phyloP scores from a whole-genome alignment of 2,329 filamentous ascomycete genomes.

The Cercospora nicotianae region DNA sequence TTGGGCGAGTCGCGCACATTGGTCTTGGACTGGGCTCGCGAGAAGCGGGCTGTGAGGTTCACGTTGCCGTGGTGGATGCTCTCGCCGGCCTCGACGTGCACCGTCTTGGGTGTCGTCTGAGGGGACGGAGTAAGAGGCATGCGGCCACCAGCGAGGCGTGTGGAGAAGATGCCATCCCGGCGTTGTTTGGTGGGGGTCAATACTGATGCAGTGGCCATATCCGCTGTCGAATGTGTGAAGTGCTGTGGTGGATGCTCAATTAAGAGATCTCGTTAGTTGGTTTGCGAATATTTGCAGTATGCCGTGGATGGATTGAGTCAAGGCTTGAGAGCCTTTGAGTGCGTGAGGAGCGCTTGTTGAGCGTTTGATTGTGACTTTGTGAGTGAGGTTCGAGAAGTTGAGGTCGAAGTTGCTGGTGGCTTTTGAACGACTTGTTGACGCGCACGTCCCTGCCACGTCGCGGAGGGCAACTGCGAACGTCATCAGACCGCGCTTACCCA shows the following conservation, averaged over 20 bases:
- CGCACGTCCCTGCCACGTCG: no score
- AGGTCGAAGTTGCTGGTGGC: no score
- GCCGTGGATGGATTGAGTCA: slow-evolving; percentile 30
- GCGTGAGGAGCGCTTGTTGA: slow-evolving; percentile 21
- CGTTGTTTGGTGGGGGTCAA: slow-evolving; percentile 86
- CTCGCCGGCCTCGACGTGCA: slow-evolving; percentile 58
- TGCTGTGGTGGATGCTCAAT: slow-evolving; percentile 37
- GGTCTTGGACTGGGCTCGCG: slow-evolving; percentile 65
- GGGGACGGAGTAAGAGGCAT: slow-evolving; percentile 94
- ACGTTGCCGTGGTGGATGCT: slow-evolving; percentile 72
- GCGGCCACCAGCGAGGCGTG: slow-evolving; percentile 88
- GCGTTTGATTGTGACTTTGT: slow-evolving; percentile 20
- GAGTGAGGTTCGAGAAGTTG: no score
- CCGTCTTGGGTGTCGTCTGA: slow-evolving; percentile 62
- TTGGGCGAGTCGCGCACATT: slow-evolving; percentile 85
- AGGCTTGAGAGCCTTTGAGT: slow-evolving; percentile 31
- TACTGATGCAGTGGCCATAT: slow-evolving; percentile 80
- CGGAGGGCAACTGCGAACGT: no score
- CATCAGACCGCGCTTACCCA: no score
- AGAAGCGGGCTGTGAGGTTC: slow-evolving; percentile 76
- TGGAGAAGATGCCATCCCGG: slow-evolving; percentile 87
- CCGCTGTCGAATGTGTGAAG: slow-evolving; percentile 36
- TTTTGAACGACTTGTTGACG: no score
- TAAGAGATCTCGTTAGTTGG: slow-evolving; percentile 42
- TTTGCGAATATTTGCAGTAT: slow-evolving; percentile 41